Evolutionary conservation across 352 stramenopile species (phyloP).

Genomic region (Peronosclerospora sorghi): DNA sequence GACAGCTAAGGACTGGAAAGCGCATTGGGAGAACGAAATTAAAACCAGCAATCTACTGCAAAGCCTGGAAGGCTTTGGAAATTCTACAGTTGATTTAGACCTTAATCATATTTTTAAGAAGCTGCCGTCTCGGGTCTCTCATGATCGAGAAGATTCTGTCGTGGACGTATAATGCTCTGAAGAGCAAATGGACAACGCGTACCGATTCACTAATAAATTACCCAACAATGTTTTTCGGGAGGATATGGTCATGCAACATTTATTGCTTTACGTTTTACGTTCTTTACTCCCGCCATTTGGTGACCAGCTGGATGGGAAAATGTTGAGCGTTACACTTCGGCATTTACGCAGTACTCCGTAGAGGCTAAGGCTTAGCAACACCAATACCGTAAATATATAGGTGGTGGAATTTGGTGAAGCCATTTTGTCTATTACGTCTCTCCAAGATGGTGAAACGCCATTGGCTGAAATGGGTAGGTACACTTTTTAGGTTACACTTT

Average conservation of each 20-base stretch:
- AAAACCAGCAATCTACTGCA: conserved; percentile 22
- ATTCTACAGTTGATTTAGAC: conserved; percentile 25
- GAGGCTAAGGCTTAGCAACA: too few relatives aligned
- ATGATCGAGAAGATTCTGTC: conserved; percentile 56
- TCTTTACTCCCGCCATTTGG: too few relatives aligned
- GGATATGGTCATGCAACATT: conserved; percentile 20
- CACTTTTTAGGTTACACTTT: too few relatives aligned
- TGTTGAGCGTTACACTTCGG: too few relatives aligned
- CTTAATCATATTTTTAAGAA: conserved; percentile 72
- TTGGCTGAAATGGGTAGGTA: too few relatives aligned
- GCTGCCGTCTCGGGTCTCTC: conserved; percentile 46
- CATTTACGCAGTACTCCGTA: too few relatives aligned
- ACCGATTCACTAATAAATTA: not conserved
- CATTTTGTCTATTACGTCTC: too few relatives aligned
- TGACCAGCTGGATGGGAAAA: too few relatives aligned
- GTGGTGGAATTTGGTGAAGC: too few relatives aligned
- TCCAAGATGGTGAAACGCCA: too few relatives aligned
- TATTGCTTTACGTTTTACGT: too few relatives aligned
- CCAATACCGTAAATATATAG: too few relatives aligned
- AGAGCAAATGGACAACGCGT: not conserved
- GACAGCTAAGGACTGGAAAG: conserved; percentile 35
- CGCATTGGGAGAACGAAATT: conserved; percentile 36
- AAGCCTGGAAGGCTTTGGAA: conserved; percentile 20
- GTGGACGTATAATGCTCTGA: conserved; percentile 40
- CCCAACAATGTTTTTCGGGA: conserved; percentile 15